These are phyloP conservation scores for Brassica rapa DNA, from an alignment of 345 rosid genomes.

Conservation along the genomic window DNA sequence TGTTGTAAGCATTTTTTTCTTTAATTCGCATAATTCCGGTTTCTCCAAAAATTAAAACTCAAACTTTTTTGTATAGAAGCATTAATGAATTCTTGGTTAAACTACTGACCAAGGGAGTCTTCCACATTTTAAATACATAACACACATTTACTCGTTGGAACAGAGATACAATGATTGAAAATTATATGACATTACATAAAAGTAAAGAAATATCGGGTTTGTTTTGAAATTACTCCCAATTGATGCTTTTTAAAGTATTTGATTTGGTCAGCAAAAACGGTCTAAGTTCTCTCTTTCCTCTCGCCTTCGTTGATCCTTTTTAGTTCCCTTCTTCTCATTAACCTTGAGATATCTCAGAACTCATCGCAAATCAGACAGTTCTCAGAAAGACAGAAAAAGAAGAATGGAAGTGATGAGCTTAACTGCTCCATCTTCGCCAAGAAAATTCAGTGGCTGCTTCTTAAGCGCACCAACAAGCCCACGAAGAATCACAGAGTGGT, in stretches of 20 bases:
- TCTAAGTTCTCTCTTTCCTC: slow-evolving; percentile 24
- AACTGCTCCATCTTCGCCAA: slow-evolving; percentile 72
- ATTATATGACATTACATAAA: too few relatives aligned
- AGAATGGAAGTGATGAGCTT: slow-evolving; percentile 60
- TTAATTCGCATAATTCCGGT: too few relatives aligned
- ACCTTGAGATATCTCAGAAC: slow-evolving; percentile 10
- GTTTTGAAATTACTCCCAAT: slow-evolving; percentile 11
- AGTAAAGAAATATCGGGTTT: background rate
- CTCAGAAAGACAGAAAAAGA: background rate
- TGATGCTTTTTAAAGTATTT: background rate
- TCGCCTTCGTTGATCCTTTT: slow-evolving; percentile 29
- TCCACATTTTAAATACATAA: too few relatives aligned
- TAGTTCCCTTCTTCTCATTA: slow-evolving; percentile 22
- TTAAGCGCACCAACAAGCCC: slow-evolving; percentile 87
- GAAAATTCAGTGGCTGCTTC: slow-evolving; percentile 54
- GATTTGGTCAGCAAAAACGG: slow-evolving; percentile 48
- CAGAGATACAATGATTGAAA: too few relatives aligned
- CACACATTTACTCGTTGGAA: too few relatives aligned
- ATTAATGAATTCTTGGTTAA: too few relatives aligned
- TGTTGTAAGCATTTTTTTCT: too few relatives aligned
- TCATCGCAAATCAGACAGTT: background rate
- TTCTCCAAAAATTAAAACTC: too few relatives aligned
- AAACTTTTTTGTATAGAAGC: too few relatives aligned
- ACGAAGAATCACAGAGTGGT: slow-evolving; percentile 55
- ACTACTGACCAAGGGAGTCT: too few relatives aligned